Conservation (phyloP, 108 stramenopile genomes). For the Cyclotella baltica region DNA sequence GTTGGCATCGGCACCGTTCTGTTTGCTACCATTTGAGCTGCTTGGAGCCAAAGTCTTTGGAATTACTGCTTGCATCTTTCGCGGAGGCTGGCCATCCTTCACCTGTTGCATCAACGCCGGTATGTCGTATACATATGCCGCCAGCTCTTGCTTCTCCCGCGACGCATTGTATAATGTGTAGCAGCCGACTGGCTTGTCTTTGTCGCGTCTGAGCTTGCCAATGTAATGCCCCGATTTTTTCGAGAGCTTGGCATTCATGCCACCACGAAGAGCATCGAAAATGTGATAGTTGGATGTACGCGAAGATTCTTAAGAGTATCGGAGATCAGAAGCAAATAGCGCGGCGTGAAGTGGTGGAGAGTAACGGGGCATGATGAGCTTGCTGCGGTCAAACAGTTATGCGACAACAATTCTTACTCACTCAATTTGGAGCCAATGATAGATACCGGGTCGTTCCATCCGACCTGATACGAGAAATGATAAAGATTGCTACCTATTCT, state of each 20-base stretch:
- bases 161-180: constrained; percentile 44
- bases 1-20: not conserved
- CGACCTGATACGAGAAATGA: constrained; percentile 31
- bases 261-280: constrained; percentile 73
- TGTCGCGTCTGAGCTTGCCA: constrained; percentile 63
- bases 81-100: constrained; percentile 68
- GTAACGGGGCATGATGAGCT: too few species aligned
- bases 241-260: constrained; percentile 51
- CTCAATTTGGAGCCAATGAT: constrained; percentile 35
- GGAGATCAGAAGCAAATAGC: not conserved
- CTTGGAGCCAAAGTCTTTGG: constrained; percentile 17
- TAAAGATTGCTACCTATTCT: constrained; percentile 30
- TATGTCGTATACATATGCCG: constrained; percentile 65
- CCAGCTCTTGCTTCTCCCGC: constrained; percentile 63
- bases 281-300: constrained; percentile 68
- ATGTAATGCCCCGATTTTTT: constrained; percentile 80
- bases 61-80: constrained; percentile 68
- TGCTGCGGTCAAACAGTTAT: not conserved
- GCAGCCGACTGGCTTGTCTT: constrained; percentile 53
- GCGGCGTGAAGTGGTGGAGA: not conserved
- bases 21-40: not conserved
- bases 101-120: constrained; percentile 57
- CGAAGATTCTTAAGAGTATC: constrained; percentile 29
- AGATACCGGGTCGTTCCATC: constrained; percentile 21
- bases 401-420: not conserved